Percentiles rank a stretch among this genome's conserved stretches.
Conservation (phyloP, 768 basidiomycete species). For the Hygrophoropsis aurantiaca region DNA sequence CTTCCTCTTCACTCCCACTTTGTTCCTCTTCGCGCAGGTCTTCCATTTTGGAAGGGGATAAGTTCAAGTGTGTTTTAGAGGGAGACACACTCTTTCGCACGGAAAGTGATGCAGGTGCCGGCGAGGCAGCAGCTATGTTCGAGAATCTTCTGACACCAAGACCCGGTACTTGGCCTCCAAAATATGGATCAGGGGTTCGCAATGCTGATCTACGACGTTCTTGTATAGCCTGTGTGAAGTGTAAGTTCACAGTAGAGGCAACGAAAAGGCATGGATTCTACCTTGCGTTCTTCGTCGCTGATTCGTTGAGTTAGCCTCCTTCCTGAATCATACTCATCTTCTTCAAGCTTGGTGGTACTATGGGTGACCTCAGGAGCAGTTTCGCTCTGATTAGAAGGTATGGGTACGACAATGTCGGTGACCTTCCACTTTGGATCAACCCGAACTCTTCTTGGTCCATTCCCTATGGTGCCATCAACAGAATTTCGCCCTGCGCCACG, state of each 20-base stretch:
- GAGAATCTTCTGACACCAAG: conserved; percentile 33
- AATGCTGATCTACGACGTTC: conserved; percentile 63
- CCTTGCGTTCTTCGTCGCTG: conserved; percentile 16
- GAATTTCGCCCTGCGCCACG: conserved; percentile 35
- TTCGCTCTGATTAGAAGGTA: conserved; percentile 9
- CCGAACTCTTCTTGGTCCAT: conserved; percentile 47
- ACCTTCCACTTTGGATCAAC: conserved; percentile 57
- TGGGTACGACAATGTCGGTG: conserved; percentile 51
- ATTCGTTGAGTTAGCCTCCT: not conserved
- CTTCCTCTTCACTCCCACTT: conserved; percentile 26
- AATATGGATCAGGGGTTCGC: conserved; percentile 45
- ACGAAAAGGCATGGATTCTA: not conserved
- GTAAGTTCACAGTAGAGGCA: not conserved
- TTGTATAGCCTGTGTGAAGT: conserved; percentile 49
- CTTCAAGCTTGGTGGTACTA: conserved; percentile 6
- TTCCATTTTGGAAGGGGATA: conserved; percentile 11
- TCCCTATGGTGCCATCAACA: conserved; percentile 35
- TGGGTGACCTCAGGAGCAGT: conserved; percentile 2
- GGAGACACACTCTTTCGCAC: conserved; percentile 5
- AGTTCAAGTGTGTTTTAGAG: not conserved
- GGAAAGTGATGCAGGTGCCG: conserved; percentile 1
- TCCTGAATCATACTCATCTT: conserved; percentile 1
- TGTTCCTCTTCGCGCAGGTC: conserved; percentile 9
- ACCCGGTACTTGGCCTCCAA: conserved; percentile 54
- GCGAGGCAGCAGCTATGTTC: conserved; percentile 11